Evolutionary conservation across 2,329 filamentous ascomycete species (phyloP).

Genomic region (Pseudocercospora fijiensis): DNA sequence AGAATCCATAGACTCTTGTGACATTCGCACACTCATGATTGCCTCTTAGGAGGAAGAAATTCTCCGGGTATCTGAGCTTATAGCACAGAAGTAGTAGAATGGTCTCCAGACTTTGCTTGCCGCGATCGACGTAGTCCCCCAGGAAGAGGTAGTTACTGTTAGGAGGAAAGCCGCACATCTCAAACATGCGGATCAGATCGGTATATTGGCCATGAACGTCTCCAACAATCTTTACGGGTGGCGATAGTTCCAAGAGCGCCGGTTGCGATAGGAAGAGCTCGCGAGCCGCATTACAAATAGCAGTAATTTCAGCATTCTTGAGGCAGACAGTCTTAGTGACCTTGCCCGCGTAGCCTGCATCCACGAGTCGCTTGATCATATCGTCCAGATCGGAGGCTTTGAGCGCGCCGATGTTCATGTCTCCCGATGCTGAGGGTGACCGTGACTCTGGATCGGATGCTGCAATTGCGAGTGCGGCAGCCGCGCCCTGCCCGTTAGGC

Average conservation of each 20-base stretch:
- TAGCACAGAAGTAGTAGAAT: conserved; percentile 91
- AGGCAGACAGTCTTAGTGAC: conserved; percentile 96
- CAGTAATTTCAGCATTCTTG: conserved; percentile 95
- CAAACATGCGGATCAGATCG: conserved; percentile 92
- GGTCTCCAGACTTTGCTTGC: conserved; percentile 93
- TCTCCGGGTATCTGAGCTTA: conserved; percentile 95
- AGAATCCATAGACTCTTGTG: conserved; percentile 93
- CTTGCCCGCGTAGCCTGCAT: conserved; percentile 93
- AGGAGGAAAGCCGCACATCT: conserved; percentile 97
- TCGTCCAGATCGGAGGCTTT: conserved; percentile 94
- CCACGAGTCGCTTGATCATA: conserved; percentile 90
- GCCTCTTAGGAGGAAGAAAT: conserved; percentile 91
- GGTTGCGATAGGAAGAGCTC: conserved; percentile 91
- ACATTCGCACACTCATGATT: conserved; percentile 98
- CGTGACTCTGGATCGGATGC: conserved; percentile 15
- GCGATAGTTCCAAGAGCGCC: conserved; percentile 84
- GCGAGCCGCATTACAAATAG: conserved; percentile 84
- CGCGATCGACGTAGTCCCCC: conserved; percentile 93
- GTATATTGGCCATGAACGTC: conserved; percentile 97
- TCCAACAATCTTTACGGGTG: conserved; percentile 95
- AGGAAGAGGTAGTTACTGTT: conserved; percentile 90
- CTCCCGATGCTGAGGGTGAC: conserved; percentile 49
- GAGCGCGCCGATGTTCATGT: conserved; percentile 82
- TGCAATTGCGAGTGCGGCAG: conserved; percentile 26
- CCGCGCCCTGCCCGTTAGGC: conserved; percentile 30